These are phyloP conservation scores for Hyphochytrium catenoides DNA, from an alignment of 352 stramenopile species.

Conservation along the genomic window DNA sequence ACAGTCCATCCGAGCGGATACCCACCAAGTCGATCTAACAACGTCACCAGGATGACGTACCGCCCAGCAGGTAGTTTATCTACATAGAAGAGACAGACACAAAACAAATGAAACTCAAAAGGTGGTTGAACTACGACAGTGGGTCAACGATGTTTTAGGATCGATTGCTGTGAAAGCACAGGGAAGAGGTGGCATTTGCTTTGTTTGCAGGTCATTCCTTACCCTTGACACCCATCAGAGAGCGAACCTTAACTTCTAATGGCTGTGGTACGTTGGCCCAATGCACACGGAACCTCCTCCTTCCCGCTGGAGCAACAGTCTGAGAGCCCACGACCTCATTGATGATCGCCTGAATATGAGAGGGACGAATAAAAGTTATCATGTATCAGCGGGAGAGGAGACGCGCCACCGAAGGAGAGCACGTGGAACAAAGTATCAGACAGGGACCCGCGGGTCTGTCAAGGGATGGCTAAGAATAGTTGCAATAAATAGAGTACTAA, in stretches of 20 bases:
- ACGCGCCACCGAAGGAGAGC: constrained; percentile 35
- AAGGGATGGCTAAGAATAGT: neutral
- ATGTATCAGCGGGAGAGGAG: neutral
- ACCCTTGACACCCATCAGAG: constrained; percentile 46
- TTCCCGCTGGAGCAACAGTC: constrained; percentile 16
- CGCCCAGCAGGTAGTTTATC: constrained; percentile 43
- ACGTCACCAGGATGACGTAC: constrained; percentile 51
- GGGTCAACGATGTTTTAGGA: too few relatives aligned
- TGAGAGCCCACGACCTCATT: constrained; percentile 19
- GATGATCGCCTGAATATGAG: constrained; percentile 27
- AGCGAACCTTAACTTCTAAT: constrained; percentile 26
- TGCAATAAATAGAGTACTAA: too few relatives aligned
- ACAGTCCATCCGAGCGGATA: constrained; percentile 41
- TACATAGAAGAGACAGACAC: too few relatives aligned
- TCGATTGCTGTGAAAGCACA: too few relatives aligned
- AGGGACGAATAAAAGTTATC: constrained; percentile 4
- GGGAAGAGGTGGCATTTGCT: too few relatives aligned
- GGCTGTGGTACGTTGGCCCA: constrained; percentile 42
- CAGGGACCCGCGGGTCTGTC: constrained; percentile 9
- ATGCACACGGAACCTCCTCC: constrained; percentile 31
- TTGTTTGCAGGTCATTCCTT: too few relatives aligned
- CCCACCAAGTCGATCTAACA: constrained; percentile 58
- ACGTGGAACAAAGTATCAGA: constrained; percentile 26
- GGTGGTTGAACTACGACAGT: too few relatives aligned
- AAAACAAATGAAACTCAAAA: too few relatives aligned